Base-by-base conservation (phyloP, 2,329 filamentous ascomycete genomes). In the Colletotrichum sp. region DNA sequence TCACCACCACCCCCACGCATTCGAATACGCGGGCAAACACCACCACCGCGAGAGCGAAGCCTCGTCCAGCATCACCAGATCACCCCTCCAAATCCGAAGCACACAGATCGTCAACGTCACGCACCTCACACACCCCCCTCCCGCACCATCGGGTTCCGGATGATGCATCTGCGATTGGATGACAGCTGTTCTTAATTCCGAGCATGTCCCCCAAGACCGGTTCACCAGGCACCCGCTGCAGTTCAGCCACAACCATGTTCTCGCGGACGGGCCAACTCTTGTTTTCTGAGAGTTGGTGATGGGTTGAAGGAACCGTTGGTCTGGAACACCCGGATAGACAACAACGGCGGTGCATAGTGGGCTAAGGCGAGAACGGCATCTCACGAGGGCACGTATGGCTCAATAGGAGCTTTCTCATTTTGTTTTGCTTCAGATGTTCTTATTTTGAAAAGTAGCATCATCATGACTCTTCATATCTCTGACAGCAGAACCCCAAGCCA, bases 191-290 rank as follows among this genome's bases (percentile, higher is more conserved):
- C 26, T 39, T 24, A 34, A 32, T 39, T n/a, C 49, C 60, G 59
- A 36, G 1, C n/a, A 49, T 49, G 18, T 12, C 39, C 39, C 39
- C 39, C 39, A 21, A 13, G 15, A 18, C 34, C 16, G 26, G 49
- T 68, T 49, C 21, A 30, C 55, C 24, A 24, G 32, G 63, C 63
- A 66, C 28, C 39, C 16, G 21, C 44, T 52, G 44, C n/a, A 24
- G 9, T 49, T 49, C 39, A 70, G 16, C n/a, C 59, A 71, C 44
- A 26, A n/a, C 39, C 36, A 24, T 57, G 30, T 62, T 32, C 12
- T 32, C 30, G 55, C 62, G 64, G 62, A 75, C 72, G 63, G 69
- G 66, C 69, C 70, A 73, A 73, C 64, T 55, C 73, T 76, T 76
- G 73, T 64, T 73, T 67, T 28, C 30, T 18, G 16, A 4, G 13